These are phyloP conservation scores for Ilex asprella DNA, from an alignment of 257 asterid genomes.

Conservation along the genomic window DNA sequence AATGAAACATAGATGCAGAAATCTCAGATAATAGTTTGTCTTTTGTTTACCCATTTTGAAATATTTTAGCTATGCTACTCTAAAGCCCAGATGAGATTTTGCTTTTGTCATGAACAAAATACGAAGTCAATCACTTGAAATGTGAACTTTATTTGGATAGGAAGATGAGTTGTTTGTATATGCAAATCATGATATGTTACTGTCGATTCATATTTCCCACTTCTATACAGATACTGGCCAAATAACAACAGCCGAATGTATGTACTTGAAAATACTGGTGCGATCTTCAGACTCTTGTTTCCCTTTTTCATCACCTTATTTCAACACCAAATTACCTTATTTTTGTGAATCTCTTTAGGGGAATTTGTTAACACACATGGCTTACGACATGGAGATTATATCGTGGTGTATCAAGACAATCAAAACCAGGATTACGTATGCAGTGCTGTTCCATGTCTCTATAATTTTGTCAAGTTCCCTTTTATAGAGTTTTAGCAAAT, in stretches of 20 bases:
- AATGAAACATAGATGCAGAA: too few relatives aligned
- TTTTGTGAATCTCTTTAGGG: not conserved
- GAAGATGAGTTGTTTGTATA: not conserved
- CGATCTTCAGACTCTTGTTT: not conserved
- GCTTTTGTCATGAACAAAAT: not conserved
- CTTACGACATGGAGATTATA: not conserved
- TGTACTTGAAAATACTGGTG: constrained; percentile 2
- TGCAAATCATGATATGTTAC: not conserved
- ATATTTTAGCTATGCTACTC: not conserved
- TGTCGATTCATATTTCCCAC: not conserved
- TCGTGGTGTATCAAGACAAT: not conserved
- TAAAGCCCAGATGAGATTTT: not conserved
- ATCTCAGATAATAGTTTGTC: too few relatives aligned
- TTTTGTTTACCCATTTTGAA: not conserved
- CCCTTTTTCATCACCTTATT: not conserved
- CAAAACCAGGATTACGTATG: constrained; percentile 1
- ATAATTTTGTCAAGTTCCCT: not conserved
- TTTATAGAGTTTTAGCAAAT: not conserved
- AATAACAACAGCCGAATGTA: constrained; percentile 4
- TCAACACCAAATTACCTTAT: not conserved
- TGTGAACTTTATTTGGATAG: not conserved
- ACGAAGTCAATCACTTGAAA: not conserved
- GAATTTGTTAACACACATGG: constrained; percentile 3
- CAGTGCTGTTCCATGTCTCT: not conserved
- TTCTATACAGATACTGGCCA: constrained; percentile 5